Percentiles rank a stretch among this genome's conserved stretches.
Evolutionary conservation across 371 early-diverging fungal species (phyloP).

Genomic region (Entomophthora muscae): DNA sequence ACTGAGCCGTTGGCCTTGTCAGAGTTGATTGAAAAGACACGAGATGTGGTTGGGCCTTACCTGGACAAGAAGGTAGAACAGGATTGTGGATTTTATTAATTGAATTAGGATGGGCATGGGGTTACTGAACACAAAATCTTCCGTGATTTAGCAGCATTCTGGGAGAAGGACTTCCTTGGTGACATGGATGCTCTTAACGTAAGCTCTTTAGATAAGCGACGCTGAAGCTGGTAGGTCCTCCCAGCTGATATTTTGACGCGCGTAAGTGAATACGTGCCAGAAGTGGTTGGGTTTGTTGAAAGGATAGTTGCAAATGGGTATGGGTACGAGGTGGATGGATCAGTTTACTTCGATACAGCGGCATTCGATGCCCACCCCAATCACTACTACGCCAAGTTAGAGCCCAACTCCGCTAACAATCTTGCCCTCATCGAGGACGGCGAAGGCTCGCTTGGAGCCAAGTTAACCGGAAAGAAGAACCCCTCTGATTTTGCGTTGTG

Average conservation of each 20-base stretch:
- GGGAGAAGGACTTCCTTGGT: conserved; percentile 91
- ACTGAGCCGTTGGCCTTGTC: not conserved
- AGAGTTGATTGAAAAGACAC: not conserved
- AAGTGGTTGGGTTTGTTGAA: conserved; percentile 83
- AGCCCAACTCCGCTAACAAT: conserved; percentile 76
- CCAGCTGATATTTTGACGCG: conserved; percentile 90
- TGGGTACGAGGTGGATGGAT: conserved; percentile 86
- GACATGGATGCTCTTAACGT: conserved; percentile 92
- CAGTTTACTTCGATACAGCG: conserved; percentile 96
- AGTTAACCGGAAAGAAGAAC: conserved; percentile 50
- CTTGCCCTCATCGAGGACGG: conserved; percentile 68
- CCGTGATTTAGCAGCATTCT: conserved; percentile 81
- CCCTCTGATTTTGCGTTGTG: conserved; percentile 96
- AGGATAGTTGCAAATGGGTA: conserved; percentile 88
- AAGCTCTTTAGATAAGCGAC: conserved; percentile 11
- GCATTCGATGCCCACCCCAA: conserved; percentile 68
- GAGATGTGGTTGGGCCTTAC: conserved; percentile 31
- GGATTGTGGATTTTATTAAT: not conserved
- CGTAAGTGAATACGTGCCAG: conserved; percentile 96
- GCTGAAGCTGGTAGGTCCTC: conserved; percentile 29
- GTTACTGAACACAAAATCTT: conserved; percentile 79
- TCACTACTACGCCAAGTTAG: conserved; percentile 84
- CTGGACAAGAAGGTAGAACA: conserved; percentile 35
- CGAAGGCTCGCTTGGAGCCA: conserved; percentile 69
- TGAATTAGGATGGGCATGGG: conserved; percentile 25